A percentile compares a stretch with the other conserved stretches of the same genome.
These are phyloP conservation scores for Stromatinia cepivora DNA, from an alignment of 2,329 filamentous ascomycete genomes.

Conservation along the genomic window DNA sequence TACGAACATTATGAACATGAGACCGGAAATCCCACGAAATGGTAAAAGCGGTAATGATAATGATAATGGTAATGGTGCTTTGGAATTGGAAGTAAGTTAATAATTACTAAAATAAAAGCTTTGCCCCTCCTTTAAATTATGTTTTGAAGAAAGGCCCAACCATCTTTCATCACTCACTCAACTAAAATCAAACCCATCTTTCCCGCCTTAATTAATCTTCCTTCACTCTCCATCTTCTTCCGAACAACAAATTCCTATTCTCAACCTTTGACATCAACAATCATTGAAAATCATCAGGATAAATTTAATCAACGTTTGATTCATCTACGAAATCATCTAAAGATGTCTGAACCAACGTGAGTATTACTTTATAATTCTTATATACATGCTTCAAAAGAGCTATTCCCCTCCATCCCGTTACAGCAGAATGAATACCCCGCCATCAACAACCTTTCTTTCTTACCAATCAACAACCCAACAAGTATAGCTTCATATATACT, in stretches of 20 bases:
- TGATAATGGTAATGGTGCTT: background rate
- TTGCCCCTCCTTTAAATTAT: slow-evolving; percentile 9
- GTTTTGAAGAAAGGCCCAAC: background rate
- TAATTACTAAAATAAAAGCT: slow-evolving; percentile 1
- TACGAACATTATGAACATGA: background rate
- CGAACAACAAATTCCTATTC: slow-evolving; percentile 2
- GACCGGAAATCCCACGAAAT: slow-evolving; percentile 5
- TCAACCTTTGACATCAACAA: slow-evolving; percentile 15
- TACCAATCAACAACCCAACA: background rate
- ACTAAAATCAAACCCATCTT: background rate
- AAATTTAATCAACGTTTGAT: slow-evolving; percentile 23
- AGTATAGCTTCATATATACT: slow-evolving; percentile 14
- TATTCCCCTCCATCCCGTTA: slow-evolving; percentile 4
- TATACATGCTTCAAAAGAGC: background rate
- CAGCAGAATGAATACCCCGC: slow-evolving; percentile 16
- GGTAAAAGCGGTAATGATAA: background rate
- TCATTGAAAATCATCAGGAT: slow-evolving; percentile 20
- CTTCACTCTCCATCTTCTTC: background rate
- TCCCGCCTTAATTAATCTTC: background rate
- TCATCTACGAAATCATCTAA: slow-evolving; percentile 25
- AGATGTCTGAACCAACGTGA: slow-evolving; percentile 56
- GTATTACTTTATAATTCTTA: slow-evolving; percentile 45
- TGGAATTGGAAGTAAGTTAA: background rate
- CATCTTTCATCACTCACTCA: slow-evolving; percentile 3
- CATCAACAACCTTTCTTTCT: background rate